Evolutionary conservation across 495 filamentous ascomycete species (phyloP).

Genomic region (Podospora comata): DNA sequence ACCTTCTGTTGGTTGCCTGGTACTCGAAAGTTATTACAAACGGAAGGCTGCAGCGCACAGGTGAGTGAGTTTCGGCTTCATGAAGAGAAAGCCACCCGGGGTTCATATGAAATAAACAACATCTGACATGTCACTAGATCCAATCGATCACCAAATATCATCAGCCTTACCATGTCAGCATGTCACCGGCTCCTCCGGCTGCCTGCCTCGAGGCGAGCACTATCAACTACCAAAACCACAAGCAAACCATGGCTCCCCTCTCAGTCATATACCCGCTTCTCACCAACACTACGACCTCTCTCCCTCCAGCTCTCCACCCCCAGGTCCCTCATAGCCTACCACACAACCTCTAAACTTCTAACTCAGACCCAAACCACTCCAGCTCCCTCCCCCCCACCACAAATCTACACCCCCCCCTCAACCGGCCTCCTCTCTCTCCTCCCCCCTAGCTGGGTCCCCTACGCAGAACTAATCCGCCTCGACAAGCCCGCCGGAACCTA

Average conservation of each 20-base stretch:
- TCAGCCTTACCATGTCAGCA: constrained; percentile 16
- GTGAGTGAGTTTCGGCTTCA: neutral
- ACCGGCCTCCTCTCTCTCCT: constrained; percentile 75
- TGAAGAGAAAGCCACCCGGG: neutral
- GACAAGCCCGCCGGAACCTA: constrained; percentile 94
- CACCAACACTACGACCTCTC: constrained; percentile 15
- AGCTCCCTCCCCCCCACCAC: constrained; percentile 10
- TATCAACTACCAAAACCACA: constrained; percentile 14
- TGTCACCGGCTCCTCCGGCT: constrained; percentile 17
- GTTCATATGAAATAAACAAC: neutral
- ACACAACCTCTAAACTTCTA: constrained; percentile 24
- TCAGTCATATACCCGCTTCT: constrained; percentile 12
- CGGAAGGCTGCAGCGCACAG: neutral
- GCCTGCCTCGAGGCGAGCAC: constrained; percentile 14
- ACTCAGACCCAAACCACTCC: constrained; percentile 12
- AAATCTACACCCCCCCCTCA: constrained; percentile 62
- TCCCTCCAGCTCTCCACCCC: constrained; percentile 10
- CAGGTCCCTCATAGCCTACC: constrained; percentile 21
- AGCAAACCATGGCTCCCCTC: constrained; percentile 6
- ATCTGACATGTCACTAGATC: neutral
- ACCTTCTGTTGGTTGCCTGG: neutral
- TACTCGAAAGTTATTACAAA: neutral
- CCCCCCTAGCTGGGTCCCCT: constrained; percentile 76
- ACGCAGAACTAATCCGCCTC: constrained; percentile 87
- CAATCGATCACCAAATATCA: neutral